Conservation (phyloP, 2,329 filamentous ascomycete species). For the Lachnellula hyalina region DNA sequence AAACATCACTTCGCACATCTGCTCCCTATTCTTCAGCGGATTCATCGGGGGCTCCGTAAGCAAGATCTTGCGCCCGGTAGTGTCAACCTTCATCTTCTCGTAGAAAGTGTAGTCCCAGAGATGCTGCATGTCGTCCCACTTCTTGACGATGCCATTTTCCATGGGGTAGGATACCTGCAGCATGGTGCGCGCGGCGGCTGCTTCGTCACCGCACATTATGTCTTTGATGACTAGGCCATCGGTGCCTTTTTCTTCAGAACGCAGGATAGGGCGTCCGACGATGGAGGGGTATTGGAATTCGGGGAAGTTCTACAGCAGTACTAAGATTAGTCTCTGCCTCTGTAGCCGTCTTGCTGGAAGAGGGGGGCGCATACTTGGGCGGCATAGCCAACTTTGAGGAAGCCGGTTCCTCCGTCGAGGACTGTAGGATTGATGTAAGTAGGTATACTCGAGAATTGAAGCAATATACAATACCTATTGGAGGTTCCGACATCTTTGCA, state of each 20-base stretch:
- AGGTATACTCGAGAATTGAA: background rate
- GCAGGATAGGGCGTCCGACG: slow-evolving; percentile 93
- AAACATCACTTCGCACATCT: slow-evolving; percentile 99
- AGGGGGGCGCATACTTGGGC: slow-evolving; percentile 57
- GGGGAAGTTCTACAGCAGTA: slow-evolving; percentile 74
- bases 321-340: slow-evolving; percentile 5
- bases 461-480: slow-evolving; percentile 28
- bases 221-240: slow-evolving; percentile 80
- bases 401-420: slow-evolving; percentile 98
- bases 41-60: slow-evolving; percentile 98
- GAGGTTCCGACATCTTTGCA: slow-evolving; percentile 32
- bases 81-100: slow-evolving; percentile 93
- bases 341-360: background rate
- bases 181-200: slow-evolving; percentile 91
- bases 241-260: slow-evolving; percentile 75
- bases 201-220: slow-evolving; percentile 99
- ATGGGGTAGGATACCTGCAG: slow-evolving; percentile 98
- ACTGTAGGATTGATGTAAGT: slow-evolving; percentile 49
- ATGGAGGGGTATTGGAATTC: slow-evolving; percentile 98
- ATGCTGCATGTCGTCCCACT: slow-evolving; percentile 99
- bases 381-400: slow-evolving; percentile 99
- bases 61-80: slow-evolving; percentile 90
- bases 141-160: slow-evolving; percentile 99
- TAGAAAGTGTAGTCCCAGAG: slow-evolving; percentile 98
- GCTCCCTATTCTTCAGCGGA: slow-evolving; percentile 90